Conservation (phyloP, 129 eudicot species). For the Pittosporum tobira region DNA sequence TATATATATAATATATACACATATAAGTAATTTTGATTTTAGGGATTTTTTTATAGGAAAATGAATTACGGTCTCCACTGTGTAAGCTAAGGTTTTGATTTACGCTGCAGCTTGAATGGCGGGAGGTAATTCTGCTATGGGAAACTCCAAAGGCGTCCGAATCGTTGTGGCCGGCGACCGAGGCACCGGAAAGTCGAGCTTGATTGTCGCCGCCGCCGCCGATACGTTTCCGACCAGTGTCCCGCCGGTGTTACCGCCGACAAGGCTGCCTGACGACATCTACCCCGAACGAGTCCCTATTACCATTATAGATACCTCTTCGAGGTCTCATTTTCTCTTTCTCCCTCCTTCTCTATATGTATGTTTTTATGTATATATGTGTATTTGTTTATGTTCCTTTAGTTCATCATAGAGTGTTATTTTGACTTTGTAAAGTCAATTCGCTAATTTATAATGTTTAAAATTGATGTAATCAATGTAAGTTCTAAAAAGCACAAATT, state of each 20-base stretch:
- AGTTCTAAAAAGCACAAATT: too few relatives aligned
- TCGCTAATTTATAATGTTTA: too few relatives aligned
- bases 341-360: too few relatives aligned
- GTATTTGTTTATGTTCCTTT: background rate
- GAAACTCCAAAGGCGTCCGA: constrained; percentile 31
- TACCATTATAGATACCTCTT: constrained; percentile 78
- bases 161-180: constrained; percentile 92
- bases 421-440: background rate
- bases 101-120: constrained; percentile 26
- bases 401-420: too few relatives aligned
- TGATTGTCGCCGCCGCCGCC: constrained; percentile 64
- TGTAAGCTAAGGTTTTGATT: background rate
- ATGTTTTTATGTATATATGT: too few relatives aligned
- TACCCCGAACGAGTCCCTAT: constrained; percentile 81
- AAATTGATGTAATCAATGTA: too few relatives aligned
- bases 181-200: constrained; percentile 78
- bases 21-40: too few relatives aligned
- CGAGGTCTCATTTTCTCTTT: constrained; percentile 35
- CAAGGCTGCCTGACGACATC: constrained; percentile 64
- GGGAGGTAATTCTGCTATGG: constrained; percentile 35
- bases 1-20: background rate
- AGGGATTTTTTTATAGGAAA: background rate
- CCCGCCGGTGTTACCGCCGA: constrained; percentile 79
- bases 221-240: constrained; percentile 56
- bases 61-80: background rate